These are phyloP conservation scores for Ilex aquifolium DNA, from an alignment of 257 asterid species.

Conservation along the genomic window DNA sequence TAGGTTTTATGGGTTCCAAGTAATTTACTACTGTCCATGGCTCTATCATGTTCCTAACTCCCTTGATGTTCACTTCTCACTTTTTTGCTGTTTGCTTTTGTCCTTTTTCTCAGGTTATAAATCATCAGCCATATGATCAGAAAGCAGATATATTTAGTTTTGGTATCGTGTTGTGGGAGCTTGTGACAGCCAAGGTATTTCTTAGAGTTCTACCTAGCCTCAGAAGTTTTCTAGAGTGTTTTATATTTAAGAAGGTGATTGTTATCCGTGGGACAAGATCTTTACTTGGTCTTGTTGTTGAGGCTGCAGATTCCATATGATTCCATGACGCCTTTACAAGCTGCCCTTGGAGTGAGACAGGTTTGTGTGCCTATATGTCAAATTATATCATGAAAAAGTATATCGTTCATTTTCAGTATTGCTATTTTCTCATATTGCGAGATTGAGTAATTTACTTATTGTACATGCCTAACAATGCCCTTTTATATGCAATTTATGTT, in stretches of 20 bases:
- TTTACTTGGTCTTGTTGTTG: not conserved
- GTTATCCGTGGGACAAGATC: not conserved
- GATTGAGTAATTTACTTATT: not conserved
- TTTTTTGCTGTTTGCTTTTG: not conserved
- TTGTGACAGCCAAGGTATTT: conserved; percentile 69
- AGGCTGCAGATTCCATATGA: conserved; percentile 71
- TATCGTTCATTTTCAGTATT: not conserved
- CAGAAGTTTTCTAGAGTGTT: too few species aligned
- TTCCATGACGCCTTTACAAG: conserved; percentile 74
- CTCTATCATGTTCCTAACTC: too few species aligned
- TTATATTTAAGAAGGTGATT: too few species aligned
- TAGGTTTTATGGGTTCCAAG: too few species aligned
- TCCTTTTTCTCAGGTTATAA: conserved; percentile 52
- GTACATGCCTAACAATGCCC: not conserved
- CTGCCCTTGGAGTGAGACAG: conserved; percentile 89
- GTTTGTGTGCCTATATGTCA: conserved; percentile 25
- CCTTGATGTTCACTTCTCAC: too few species aligned
- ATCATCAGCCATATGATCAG: conserved; percentile 86
- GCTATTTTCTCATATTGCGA: too few species aligned
- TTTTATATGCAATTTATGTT: not conserved
- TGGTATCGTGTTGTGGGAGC: conserved; percentile 96
- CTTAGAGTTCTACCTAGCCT: not conserved
- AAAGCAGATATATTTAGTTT: conserved; percentile 91
- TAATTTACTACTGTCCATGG: too few species aligned
- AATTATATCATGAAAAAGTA: not conserved